These are phyloP conservation scores for Ganoderma sp. DNA, from an alignment of 1,284 basidiomycete genomes.

Conservation along the genomic window DNA sequence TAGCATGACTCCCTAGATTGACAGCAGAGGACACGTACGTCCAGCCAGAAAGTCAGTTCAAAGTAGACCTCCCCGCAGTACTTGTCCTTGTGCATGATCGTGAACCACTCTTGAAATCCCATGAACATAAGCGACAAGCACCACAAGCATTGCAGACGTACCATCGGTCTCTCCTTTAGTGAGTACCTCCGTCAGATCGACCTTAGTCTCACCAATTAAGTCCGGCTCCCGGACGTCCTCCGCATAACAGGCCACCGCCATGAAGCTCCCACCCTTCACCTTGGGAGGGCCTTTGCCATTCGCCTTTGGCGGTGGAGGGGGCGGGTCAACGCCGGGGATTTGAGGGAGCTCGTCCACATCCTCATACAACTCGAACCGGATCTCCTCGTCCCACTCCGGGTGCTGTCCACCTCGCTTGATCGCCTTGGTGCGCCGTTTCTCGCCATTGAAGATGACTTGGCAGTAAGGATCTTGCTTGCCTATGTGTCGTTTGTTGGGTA, in stretches of 20 bases:
- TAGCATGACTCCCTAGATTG: constrained; percentile 8
- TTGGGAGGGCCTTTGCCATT: constrained; percentile 59
- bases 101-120: constrained; percentile 84
- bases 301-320: constrained; percentile 63
- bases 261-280: constrained; percentile 75
- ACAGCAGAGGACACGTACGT: constrained; percentile 67
- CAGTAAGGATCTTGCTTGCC: constrained; percentile 99
- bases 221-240: constrained; percentile 96
- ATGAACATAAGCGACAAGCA: constrained; percentile 11
- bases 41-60: constrained; percentile 95
- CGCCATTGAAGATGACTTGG: constrained; percentile 76
- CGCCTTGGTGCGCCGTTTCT: constrained; percentile 86
- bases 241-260: constrained; percentile 90
- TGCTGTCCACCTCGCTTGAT: constrained; percentile 98
- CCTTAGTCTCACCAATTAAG: constrained; percentile 89
- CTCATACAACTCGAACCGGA: constrained; percentile 91
- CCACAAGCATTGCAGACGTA: constrained; percentile 47
- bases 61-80: constrained; percentile 94
- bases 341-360: constrained; percentile 66
- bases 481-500: constrained; percentile 93
- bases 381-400: constrained; percentile 98
- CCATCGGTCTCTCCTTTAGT: constrained; percentile 97
- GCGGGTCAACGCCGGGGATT: constrained; percentile 54
- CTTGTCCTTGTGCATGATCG: constrained; percentile 86
- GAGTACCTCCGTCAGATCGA: constrained; percentile 89